Conservation (phyloP, 2,329 filamentous ascomycete species). For the Fusarium sp. region DNA sequence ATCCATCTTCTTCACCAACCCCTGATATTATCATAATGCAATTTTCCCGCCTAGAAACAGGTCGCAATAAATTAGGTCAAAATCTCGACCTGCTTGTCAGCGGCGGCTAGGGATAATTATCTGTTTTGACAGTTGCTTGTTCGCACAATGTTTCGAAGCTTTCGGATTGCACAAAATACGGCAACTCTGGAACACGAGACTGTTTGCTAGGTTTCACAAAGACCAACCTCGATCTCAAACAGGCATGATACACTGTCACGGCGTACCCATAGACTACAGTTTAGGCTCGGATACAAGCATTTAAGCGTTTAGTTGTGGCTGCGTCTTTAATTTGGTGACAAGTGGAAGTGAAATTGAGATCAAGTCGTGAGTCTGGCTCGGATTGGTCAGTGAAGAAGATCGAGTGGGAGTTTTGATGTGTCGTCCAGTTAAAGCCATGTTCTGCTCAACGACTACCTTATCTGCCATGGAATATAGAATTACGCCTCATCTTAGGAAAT, state of each 20-base stretch:
- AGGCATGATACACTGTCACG: slow-evolving; percentile 29
- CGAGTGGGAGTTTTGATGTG: not conserved
- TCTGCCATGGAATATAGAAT: slow-evolving; percentile 39
- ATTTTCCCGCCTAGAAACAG: slow-evolving; percentile 2
- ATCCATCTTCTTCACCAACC: slow-evolving; percentile 30
- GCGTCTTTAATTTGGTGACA: slow-evolving; percentile 31
- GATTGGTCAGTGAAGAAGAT: slow-evolving; percentile 23
- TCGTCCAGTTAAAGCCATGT: slow-evolving; percentile 34
- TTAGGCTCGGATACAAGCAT: slow-evolving; percentile 21
- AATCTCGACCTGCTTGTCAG: slow-evolving; percentile 9
- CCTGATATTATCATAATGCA: slow-evolving; percentile 21
- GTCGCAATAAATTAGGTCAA: not conserved
- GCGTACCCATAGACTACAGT: not conserved
- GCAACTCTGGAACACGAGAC: slow-evolving; percentile 24
- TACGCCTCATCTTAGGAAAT: slow-evolving; percentile 50
- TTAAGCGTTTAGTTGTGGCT: slow-evolving; percentile 25
- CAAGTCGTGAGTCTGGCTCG: slow-evolving; percentile 11
- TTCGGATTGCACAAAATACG: slow-evolving; percentile 8
- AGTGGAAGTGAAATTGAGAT: slow-evolving; percentile 27
- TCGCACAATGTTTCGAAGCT: not conserved
- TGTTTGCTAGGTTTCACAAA: slow-evolving; percentile 22
- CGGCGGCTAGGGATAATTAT: not conserved
- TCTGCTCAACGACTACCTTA: slow-evolving; percentile 24
- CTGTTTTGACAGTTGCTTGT: slow-evolving; percentile 1
- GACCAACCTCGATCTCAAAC: slow-evolving; percentile 25